These are phyloP conservation scores for Colletotrichum musae DNA, from an alignment of 2,329 filamentous ascomycete genomes.

Conservation along the genomic window DNA sequence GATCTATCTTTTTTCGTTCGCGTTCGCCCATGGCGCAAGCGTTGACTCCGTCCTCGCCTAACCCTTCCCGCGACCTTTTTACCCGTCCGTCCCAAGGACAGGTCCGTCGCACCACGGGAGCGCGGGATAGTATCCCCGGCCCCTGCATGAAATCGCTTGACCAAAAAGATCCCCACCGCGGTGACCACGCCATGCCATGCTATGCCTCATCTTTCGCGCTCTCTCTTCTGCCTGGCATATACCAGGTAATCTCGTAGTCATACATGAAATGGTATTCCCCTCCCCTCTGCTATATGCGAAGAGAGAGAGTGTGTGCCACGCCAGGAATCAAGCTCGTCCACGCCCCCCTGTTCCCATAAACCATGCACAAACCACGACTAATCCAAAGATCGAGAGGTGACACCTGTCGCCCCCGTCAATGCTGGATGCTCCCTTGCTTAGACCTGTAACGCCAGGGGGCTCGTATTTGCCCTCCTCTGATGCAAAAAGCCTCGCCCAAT, in stretches of 20 bases:
- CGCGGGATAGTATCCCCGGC: conserved; percentile 25
- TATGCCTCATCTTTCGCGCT: background rate
- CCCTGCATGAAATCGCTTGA: conserved; percentile 18
- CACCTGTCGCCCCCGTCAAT: conserved; percentile 20
- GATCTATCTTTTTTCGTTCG: background rate
- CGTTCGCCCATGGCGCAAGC: background rate
- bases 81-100: background rate
- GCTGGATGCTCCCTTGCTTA: conserved; percentile 24
- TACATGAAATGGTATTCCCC: background rate
- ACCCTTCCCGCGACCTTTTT: background rate
- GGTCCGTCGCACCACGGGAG: conserved; percentile 13
- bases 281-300: background rate
- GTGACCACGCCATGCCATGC: conserved; percentile 3
- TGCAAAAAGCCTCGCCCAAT: conserved; percentile 24
- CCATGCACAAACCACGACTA: conserved; percentile 17
- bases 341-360: conserved; percentile 3
- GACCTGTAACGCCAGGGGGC: conserved; percentile 37
- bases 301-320: background rate
- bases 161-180: conserved; percentile 7
- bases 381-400: conserved; percentile 25
- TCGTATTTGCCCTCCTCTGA: conserved; percentile 27
- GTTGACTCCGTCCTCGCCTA: conserved; percentile 2
- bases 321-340: conserved; percentile 4
- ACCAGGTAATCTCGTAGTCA: conserved; percentile 11
- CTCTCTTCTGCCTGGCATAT: background rate